Evolutionary conservation across 352 stramenopile genomes (phyloP), one percentile per base, ranked within the genome.

Genomic region (Phytophthora brassicae): DNA sequence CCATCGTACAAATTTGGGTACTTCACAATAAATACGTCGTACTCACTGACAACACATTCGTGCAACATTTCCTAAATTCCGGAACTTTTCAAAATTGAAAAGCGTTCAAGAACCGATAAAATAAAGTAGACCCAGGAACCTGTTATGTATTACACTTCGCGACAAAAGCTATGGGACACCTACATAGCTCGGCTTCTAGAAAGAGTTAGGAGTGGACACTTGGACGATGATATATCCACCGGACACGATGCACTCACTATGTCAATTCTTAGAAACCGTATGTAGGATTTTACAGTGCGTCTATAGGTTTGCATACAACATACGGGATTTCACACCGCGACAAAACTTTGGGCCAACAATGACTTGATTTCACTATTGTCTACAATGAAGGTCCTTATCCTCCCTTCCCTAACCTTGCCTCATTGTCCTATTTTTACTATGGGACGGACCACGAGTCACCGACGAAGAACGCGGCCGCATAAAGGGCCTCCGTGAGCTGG

Each of bases 281-380:
- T n/a, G n/a, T n/a, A 31, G 42, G 28, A 48, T 57, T 48, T 48
- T 3, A 23, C 20, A 41, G 36, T 24, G 9, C 38, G 2, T 54
- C 46, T 8, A 54, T 54, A 54, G 17, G 47, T 31, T 54, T n/a
- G 7, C 29, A 54, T 43, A 54, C 46, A 43, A 43, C 29, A n/a
- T 33, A 6, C 46, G 26, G 12, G 9, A 54, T 33, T 33, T 54
- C n/a, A n/a, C n/a, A n/a, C n/a, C n/a, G n/a, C 4, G 50, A 58
- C 50, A 43, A 58, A 48, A 49, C 48, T 41, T 49, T 41, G 16
- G n/a, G 38, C 48, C 50, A 42, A 49, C 39, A 42, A 42, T 43
- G 38, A 49, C 38, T 58, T 49, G 38, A 43, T 58, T 57, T 57
- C 17, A 31, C 7, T 57, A 48, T 46, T 9, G 14, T 7, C 2